These are phyloP conservation scores for Apiospora marii DNA, from an alignment of 2,329 filamentous ascomycete genomes.

Conservation along the genomic window DNA sequence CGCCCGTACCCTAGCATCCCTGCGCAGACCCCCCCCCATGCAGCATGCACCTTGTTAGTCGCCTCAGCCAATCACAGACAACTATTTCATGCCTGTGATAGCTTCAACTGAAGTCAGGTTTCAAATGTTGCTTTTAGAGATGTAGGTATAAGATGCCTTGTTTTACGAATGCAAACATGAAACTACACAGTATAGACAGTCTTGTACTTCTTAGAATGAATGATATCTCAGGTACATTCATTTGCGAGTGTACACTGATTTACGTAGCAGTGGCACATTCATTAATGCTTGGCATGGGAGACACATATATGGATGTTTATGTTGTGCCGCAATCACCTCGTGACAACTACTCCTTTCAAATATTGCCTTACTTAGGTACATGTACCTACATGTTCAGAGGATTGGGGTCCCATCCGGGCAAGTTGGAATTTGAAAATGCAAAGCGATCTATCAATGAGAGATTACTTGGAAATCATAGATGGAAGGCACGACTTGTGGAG, in stretches of 20 bases:
- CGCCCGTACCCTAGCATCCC: neutral
- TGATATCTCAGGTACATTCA: no score
- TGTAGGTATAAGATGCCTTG: neutral
- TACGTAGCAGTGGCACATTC: no score
- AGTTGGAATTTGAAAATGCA: neutral
- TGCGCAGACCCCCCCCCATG: neutral
- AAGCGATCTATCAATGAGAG: no score
- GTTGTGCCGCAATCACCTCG: no score
- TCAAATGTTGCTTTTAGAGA: neutral
- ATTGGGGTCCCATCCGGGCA: neutral
- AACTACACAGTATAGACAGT: neutral
- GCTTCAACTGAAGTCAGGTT: neutral
- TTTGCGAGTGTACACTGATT: no score
- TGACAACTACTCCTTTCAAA: no score
- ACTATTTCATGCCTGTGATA: neutral
- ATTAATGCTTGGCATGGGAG: no score
- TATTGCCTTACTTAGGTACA: no score
- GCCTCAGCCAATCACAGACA: constrained; percentile 1
- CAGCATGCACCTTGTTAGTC: neutral
- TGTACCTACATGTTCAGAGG: neutral
- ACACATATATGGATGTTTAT: no score
- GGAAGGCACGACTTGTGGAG: constrained; percentile 3
- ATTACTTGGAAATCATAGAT: neutral
- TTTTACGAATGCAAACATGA: neutral
- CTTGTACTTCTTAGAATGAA: neutral